phyloP scores from a whole-genome alignment of 2,329 filamentous ascomycete genomes.

The Nigrospora sphaerica region DNA sequence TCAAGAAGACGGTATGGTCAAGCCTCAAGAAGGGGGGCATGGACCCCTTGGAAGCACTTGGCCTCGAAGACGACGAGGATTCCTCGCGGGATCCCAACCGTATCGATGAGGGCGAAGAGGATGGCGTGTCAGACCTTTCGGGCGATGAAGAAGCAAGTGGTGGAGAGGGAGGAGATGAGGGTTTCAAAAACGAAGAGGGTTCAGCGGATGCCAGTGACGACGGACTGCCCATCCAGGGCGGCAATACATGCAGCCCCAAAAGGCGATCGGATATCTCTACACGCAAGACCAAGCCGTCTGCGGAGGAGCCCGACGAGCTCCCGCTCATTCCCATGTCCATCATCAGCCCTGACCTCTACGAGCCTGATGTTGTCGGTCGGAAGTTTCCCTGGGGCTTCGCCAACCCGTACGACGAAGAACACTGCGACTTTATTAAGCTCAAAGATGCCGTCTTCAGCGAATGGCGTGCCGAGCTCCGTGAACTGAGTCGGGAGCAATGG shows the following conservation, averaged over 20 bases:
- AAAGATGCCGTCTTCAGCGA: constrained; percentile 90
- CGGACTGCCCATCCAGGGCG: constrained; percentile 29
- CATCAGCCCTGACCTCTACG: constrained; percentile 88
- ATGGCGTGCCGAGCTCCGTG: constrained; percentile 85
- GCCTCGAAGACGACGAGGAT: constrained; percentile 67
- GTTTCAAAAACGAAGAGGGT: not conserved
- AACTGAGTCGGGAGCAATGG: constrained; percentile 86
- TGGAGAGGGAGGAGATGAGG: constrained; percentile 13
- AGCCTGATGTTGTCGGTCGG: constrained; percentile 70
- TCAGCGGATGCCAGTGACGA: not conserved
- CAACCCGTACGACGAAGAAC: constrained; percentile 81
- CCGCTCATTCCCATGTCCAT: constrained; percentile 85
- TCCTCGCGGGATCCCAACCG: constrained; percentile 39
- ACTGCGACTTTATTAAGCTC: constrained; percentile 88
- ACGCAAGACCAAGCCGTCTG: constrained; percentile 35
- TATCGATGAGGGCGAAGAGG: constrained; percentile 52
- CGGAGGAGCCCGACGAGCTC: constrained; percentile 40
- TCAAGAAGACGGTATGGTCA: constrained; percentile 87
- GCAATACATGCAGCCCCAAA: constrained; percentile 31
- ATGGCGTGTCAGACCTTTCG: constrained; percentile 17
- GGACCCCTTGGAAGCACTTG: constrained; percentile 81
- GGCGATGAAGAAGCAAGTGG: constrained; percentile 20
- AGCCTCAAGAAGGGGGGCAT: constrained; percentile 79
- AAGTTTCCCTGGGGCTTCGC: constrained; percentile 97
- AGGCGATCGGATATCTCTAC: constrained; percentile 38